A percentile compares a stretch with the other conserved stretches of the same genome.
Conservation (phyloP, 2,329 filamentous ascomycete genomes). For the Tothia fuscella region DNA sequence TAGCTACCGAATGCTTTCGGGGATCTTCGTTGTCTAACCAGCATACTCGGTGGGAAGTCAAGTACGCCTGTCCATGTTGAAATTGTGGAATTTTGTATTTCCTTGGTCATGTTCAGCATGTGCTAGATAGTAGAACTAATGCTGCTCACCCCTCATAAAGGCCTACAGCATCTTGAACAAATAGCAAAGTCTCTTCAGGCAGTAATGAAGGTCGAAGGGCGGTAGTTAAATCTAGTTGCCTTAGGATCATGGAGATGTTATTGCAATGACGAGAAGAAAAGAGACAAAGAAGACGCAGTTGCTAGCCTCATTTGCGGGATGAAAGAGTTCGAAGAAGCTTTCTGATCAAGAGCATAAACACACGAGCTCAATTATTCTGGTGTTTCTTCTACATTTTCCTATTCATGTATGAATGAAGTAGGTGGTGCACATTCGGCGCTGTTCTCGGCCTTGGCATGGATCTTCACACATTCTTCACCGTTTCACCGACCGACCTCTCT, state of each 20-base stretch:
- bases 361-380: no score
- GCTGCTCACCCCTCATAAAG: conserved; percentile 85
- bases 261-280: no score
- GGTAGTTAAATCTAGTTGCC: conserved; percentile 89
- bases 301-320: neutral
- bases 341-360: no score
- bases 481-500: no score
- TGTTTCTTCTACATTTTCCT: no score
- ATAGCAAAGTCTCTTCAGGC: conserved; percentile 86
- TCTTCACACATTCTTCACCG: no score
- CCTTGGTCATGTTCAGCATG: conserved; percentile 34
- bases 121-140: neutral
- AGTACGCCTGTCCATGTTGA: conserved; percentile 90
- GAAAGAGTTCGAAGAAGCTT: no score
- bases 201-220: conserved; percentile 85
- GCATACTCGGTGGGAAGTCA: conserved; percentile 91
- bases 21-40: conserved; percentile 87
- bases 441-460: no score
- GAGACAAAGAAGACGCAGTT: neutral
- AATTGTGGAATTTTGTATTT: conserved; percentile 92
- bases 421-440: no score
- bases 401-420: no score
- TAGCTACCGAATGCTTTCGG: conserved; percentile 67
- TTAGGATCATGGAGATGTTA: conserved; percentile 76
- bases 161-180: conserved; percentile 94